Evolutionary conservation across 2,329 filamentous ascomycete genomes (phyloP), one percentile per base, ranked within the genome.

Genomic region (Aaosphaeria arxii): DNA sequence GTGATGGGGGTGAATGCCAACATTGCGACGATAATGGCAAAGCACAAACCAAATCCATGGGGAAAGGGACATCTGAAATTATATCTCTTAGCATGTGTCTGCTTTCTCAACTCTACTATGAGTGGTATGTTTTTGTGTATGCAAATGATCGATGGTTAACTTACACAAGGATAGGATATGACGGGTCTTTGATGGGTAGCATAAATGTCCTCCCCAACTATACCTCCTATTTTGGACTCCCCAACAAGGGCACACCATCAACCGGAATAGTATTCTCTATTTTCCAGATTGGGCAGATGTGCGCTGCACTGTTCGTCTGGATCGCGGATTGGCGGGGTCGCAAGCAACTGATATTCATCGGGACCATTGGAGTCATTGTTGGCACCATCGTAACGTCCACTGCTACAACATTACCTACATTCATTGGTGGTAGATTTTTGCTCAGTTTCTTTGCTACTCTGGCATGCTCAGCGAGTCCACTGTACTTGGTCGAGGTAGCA

Each of bases 231-330:
- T 76, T 73, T 45, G 57, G 59, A 17, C 57, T 73, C 7, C 57
- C 69, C 11, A 9, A 49, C 51, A 44, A 56, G 11, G 73, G 73
- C 6, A 69, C 71, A 35, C 61, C 71, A 1, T 62, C 67, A 11
- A 77, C 74, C 0, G 74, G 74, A 9, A 66, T 76, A 11, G 67
- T 76, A 5, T 76, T 76, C 35, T 67, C 73, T 28, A 76, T 77
- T 36, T 61, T 59, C 40, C 55, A 58, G 42, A 51, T 76, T 40
- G 74, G 72, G 7, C 72, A 74, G 48, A 76, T 77, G 65, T 63
- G 56, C 13, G 74, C 67, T 6, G 71, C 73, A 1, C 57, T 75
- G 2, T 74, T 76, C 50, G 64, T 69, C 28, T 76, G 73, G 68
- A 58, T 74, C 40, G 65, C 73, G 35, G 76, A 78, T 49, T 74